Base-by-base conservation (phyloP, 2,329 filamentous ascomycete genomes). In the Aspergillus pseudoterreus region DNA sequence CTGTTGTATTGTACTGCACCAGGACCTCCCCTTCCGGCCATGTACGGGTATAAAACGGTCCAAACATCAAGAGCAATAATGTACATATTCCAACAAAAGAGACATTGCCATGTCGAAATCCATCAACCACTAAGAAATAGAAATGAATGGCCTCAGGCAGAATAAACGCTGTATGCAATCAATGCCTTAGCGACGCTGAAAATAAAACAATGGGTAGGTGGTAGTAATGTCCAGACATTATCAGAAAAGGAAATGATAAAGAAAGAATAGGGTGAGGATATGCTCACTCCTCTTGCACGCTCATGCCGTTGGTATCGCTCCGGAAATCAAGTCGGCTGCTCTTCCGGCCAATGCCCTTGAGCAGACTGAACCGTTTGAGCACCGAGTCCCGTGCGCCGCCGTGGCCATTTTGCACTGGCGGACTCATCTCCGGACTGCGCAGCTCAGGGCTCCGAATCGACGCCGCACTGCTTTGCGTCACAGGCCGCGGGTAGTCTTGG, bases 361-460 rank as follows among this genome's bases (percentile, higher is more conserved):
- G 76, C 62, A 91, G 76, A 67, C 88, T 94, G 58, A 95, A 77
- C 63, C 90, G 76, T 74, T 90, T 92, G 72, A 86, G 84, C 58
- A 95, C 82, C 52, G 84, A 87, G 33, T 81, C 82, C 47, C 81
- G 81, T 63, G 69, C 65, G 21, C 64, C 67, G 35, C 60, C 54
- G 44, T 58, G 50, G 19, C 78, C 78, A 50, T 71, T 67, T 35
- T 74, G 64, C 4, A 72, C 69, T 24, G 68, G 35, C 71, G 76
- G 41, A 64, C 57, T 39, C 19, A 22, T 22, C 17, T 42, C 39
- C 51, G 62, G 51, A 52, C 59, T 55, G 39, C 54, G 47, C 44
- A 65, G 9, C 19, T 60, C 57, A 11, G 56, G 58, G 19, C 53
- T 55, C 47, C 36, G 58, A 41, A 53, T 41, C 8, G 56, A 59